Base-by-base conservation (phyloP, 495 filamentous ascomycete genomes). In the Tirmania nivea region DNA sequence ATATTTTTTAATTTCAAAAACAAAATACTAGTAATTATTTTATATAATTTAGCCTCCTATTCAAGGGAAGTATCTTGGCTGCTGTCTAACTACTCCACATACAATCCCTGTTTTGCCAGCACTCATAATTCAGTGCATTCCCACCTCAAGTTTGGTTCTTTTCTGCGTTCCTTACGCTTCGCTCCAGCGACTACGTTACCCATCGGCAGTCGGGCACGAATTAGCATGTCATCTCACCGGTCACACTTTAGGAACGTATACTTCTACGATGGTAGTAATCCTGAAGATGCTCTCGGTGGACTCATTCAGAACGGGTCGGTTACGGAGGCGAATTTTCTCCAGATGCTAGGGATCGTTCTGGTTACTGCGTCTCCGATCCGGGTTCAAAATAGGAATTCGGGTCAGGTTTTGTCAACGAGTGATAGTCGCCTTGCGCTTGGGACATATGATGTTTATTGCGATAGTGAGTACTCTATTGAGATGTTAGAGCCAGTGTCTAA, bases 391-490 rank as follows among this genome's bases (percentile, higher is more conserved):
- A 14, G 49, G 45, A 45, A 17, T 51, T 55, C 56, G n/a, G 48
- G 52, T 36, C 52, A 55, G 9, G 48, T 57, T 16, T 36, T 58
- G 31, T 6, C 49, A 45, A 37, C 8, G 48, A 55, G 3, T 10
- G 37, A 58, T 35, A 39, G 31, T 20, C 21, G 31, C 3, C 56
- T 58, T 14, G 8, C 10, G 39, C 35, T 2, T 10, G 49, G 53
- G 35, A 37, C 17, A 10, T 57, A 52, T 48, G 56, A 55, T 52
- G 20, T 57, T 25, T 55, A 58, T 55, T 52, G 48, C 37, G 53
- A 45, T 16, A 37, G 56, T 55, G 55, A 37, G 56, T 57, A 19
- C 9, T 52, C 45, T 42, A 10, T 42, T 42, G 36, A n/a, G 10
- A 42, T 10, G 9, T 9, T 42, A 9, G 9, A 10, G 9, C 36